Evolutionary conservation across 2,329 filamentous ascomycete species (phyloP), one percentile per base, ranked within the genome.

Genomic region (Coniochaeta sp.): DNA sequence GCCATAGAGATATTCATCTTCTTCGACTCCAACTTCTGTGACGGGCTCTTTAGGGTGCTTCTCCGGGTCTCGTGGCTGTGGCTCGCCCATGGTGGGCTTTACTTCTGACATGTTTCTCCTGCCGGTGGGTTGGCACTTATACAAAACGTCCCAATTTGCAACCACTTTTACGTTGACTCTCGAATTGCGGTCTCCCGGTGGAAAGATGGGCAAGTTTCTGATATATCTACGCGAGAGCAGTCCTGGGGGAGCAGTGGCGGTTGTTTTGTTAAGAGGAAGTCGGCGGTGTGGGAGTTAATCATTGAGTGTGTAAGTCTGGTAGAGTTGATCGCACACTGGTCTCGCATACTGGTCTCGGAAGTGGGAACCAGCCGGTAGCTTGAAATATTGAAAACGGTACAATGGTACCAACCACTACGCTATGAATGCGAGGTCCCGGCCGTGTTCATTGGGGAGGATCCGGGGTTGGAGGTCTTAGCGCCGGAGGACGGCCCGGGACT

Each of bases 1-100:
- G 9, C 71, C 72, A 7, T 61, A 56, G 1, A 71, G 72, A 51
- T 74, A 75, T 8, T 70, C 68, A 50, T 58, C 58, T 10, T 67
- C 63, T 20, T 53, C 55, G 12, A 26, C 5, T n/a, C 6, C 38
- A 42, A 26, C 10, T 27, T 46, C 3, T 14, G 18, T 16, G n/a
- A n/a, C 28, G 18, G 12, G 16, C 12, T 27, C 20, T 12, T 46
- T 13, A 10, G 8, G 18, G 20, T 42, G 38, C 26, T 42, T 42
- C 22, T 42, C 38, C 18, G 20, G 38, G 10, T 26, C 22, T 42
- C n/a, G 18, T 14, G 33, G 3, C 10, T 31, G 20, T 32, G 24
- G 28, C 18, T 30, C 22, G 18, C 12, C n/a, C 35, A 42, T 24
- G 18, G 22, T 14, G 13, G 38, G 8, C 8, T 42, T 14, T 14